phyloP scores from a whole-genome alignment of 2,329 filamentous ascomycete genomes.

The Thielaviopsis musarum region DNA sequence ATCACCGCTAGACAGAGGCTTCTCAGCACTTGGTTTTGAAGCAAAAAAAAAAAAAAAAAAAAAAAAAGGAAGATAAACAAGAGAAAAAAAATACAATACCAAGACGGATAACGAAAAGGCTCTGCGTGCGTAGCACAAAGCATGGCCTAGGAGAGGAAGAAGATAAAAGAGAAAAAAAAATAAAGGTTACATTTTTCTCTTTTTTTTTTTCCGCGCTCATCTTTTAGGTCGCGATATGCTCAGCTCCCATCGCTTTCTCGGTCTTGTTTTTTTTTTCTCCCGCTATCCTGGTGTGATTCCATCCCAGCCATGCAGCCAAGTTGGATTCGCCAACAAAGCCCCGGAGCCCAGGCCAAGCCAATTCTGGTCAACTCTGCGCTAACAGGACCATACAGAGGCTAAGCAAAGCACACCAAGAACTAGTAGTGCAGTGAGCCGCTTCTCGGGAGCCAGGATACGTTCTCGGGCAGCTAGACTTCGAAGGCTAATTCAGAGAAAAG shows the following conservation, averaged over 20 bases:
- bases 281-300: neutral
- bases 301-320: neutral
- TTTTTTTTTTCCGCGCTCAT: neutral
- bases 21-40: too few species aligned
- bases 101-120: too few species aligned
- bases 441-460: neutral
- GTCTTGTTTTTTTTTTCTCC: neutral
- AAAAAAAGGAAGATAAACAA: too few species aligned
- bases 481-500: too few species aligned
- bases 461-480: too few species aligned
- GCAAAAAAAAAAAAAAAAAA: too few species aligned
- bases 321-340: neutral
- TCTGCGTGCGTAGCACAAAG: too few species aligned
- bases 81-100: too few species aligned
- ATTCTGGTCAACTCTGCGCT: neutral
- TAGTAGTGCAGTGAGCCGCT: neutral
- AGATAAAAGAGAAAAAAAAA: neutral
- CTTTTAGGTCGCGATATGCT: neutral
- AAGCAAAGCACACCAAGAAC: neutral
- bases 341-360: neutral
- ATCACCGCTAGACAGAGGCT: too few species aligned
- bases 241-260: conserved; percentile 1
- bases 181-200: neutral
- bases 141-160: neutral
- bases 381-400: neutral